These are phyloP conservation scores for Pichia occidentalis DNA, from an alignment of 805 yeast genomes.

Conservation along the genomic window DNA sequence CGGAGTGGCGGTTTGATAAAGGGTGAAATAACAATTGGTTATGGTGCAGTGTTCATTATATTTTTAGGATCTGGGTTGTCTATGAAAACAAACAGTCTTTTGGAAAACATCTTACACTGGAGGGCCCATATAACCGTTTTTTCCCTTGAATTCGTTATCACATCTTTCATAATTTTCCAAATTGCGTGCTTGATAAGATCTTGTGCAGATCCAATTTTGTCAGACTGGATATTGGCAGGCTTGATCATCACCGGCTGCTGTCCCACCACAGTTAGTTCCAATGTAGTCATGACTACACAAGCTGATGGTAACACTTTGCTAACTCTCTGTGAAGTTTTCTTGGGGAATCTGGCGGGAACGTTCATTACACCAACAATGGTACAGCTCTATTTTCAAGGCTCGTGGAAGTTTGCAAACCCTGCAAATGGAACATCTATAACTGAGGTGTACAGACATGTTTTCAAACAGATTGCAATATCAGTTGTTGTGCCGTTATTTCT, in stretches of 20 bases:
- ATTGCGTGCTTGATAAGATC: conserved; percentile 56
- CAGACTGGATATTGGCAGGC: conserved; percentile 73
- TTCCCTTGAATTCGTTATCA: conserved; percentile 57
- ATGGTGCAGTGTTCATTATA: conserved; percentile 84
- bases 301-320: conserved; percentile 74
- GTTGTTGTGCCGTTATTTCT: conserved; percentile 79
- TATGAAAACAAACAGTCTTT: conserved; percentile 57
- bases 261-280: conserved; percentile 90
- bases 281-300: conserved; percentile 81
- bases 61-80: conserved; percentile 75
- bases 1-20: conserved; percentile 71
- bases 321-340: conserved; percentile 75
- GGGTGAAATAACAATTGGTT: conserved; percentile 71
- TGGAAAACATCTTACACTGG: conserved; percentile 65
- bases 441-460: conserved; percentile 60
- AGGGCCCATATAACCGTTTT: conserved; percentile 71
- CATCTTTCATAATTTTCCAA: conserved; percentile 50
- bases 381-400: conserved; percentile 55
- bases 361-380: conserved; percentile 80
- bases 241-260: conserved; percentile 75
- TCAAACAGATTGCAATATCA: conserved; percentile 76
- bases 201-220: conserved; percentile 52
- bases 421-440: conserved; percentile 48
- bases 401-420: conserved; percentile 77
- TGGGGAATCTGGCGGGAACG: conserved; percentile 80